Evolutionary conservation across 192 early-diverging fungal genomes (phyloP), one percentile per base, ranked within the genome.

Genomic region (Backusella mclennaniae): DNA sequence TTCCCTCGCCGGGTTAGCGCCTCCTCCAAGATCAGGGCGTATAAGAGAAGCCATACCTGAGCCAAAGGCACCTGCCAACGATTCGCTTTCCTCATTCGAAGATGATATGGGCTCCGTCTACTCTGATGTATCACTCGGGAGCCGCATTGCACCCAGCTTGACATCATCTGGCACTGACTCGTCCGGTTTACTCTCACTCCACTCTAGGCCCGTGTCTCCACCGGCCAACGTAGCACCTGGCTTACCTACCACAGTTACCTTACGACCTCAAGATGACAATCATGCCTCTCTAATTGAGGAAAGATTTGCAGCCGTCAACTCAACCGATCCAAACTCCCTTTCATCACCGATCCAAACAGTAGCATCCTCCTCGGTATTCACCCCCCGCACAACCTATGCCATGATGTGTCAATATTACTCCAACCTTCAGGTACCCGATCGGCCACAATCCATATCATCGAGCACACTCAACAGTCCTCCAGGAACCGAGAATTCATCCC

Each of bases 151-250:
- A 17, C 77, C 77, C 8, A 74, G 77, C 26, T 52, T 79, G 8
- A 79, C 73, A 35, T 71, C 77, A 15, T 74, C 73, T 3, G 73
- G 66, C 6, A 63, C 73, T n/a, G 73, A 36, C n/a, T 72, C 73
- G 1, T 69, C 77, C 1, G 74, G 73, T n/a, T 33, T 49, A 26
- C 46, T 44, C 21, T 69, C 67, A 5, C 35, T 74, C 3, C 38
- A 56, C 11, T 73, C 73, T 19, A 36, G 77, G n/a, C 77, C 77
- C 36, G 73, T 73, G 21, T 74, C 77, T 23, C 77, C 77, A 12
- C 38, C 66, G 1, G 33, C 29, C 5, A 72, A 67, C 19, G 49
- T 17, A 15, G 77, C 67, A 35, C 77, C 77, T 39, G 77, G 73
- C 0, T 53, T 79, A 42, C 77, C 73, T 6, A 21, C 46, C 11